phyloP scores from a whole-genome alignment of 768 basidiomycete species.

The Calocera cornea region DNA sequence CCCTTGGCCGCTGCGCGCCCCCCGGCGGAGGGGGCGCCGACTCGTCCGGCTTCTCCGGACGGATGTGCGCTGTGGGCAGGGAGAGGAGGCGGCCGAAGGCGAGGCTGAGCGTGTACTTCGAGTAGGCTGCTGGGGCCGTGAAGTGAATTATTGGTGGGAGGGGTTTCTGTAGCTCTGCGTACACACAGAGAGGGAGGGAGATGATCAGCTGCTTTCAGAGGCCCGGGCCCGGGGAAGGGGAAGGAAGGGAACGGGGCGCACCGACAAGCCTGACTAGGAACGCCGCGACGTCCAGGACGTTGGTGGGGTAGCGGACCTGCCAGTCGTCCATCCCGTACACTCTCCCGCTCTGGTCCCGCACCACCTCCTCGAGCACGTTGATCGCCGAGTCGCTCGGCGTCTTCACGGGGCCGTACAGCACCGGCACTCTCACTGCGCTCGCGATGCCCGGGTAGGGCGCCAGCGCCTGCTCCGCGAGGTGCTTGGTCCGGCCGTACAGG shows the following conservation, averaged over 20 bases:
- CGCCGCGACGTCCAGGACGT: slow-evolving; percentile 70
- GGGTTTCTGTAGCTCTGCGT: slow-evolving; percentile 26
- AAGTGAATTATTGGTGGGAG: slow-evolving; percentile 75
- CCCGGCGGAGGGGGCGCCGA: slow-evolving; percentile 43
- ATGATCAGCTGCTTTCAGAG: neutral
- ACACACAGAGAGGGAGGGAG: too few relatives aligned
- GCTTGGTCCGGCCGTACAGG: slow-evolving; percentile 75
- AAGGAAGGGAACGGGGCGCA: slow-evolving; percentile 19
- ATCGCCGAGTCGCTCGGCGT: slow-evolving; percentile 80
- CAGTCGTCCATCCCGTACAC: slow-evolving; percentile 92
- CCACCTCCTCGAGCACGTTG: slow-evolving; percentile 77
- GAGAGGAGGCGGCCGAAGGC: slow-evolving; percentile 58
- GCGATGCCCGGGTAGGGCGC: slow-evolving; percentile 38
- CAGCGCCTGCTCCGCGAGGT: slow-evolving; percentile 64
- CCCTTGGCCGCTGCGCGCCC: slow-evolving; percentile 61
- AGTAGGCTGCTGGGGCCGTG: slow-evolving; percentile 65
- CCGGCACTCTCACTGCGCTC: slow-evolving; percentile 68
- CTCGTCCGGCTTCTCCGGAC: slow-evolving; percentile 43
- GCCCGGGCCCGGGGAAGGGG: neutral
- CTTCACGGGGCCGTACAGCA: slow-evolving; percentile 80
- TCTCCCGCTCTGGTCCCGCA: slow-evolving; percentile 76
- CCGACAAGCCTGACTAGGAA: slow-evolving; percentile 68
- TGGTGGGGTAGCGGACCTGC: slow-evolving; percentile 85
- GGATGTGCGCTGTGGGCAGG: slow-evolving; percentile 51
- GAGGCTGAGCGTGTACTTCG: slow-evolving; percentile 87